These are phyloP conservation scores for Isoetes taiwanensis DNA, from an alignment of 75 land plant species.

Conservation along the genomic window DNA sequence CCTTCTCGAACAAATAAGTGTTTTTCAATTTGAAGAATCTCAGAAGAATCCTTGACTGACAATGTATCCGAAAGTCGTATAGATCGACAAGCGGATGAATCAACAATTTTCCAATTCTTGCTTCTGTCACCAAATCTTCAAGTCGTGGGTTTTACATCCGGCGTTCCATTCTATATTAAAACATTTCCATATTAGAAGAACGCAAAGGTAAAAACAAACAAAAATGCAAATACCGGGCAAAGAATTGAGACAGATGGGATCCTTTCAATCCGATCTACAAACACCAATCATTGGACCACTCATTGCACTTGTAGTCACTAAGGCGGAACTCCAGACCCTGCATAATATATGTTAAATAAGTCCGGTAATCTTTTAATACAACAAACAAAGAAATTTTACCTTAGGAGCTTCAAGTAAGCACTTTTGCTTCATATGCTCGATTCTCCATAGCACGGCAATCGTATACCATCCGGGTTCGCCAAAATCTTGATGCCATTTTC, in stretches of 20 bases:
- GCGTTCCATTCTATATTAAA: background rate
- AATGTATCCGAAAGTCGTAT: constrained; percentile 47
- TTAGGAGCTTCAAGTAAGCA: constrained; percentile 49
- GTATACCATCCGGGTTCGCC: constrained; percentile 60
- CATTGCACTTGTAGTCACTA: background rate
- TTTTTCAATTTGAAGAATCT: background rate
- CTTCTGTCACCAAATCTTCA: constrained; percentile 54
- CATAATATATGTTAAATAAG: background rate
- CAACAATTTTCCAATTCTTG: constrained; percentile 69
- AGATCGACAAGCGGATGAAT: constrained; percentile 49
- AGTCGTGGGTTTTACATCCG: constrained; percentile 52
- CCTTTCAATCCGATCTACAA: background rate
- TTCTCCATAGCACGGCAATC: constrained; percentile 44
- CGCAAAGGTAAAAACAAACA: constrained; percentile 9
- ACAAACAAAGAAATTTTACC: constrained; percentile 27
- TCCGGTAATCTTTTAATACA: constrained; percentile 27
- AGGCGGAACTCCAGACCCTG: background rate
- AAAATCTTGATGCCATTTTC: constrained; percentile 68
- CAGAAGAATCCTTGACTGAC: background rate
- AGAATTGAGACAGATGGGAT: background rate
- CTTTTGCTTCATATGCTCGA: too few relatives aligned
- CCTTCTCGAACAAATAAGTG: background rate
- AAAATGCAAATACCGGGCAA: constrained; percentile 13
- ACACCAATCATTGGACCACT: background rate
- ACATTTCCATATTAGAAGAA: background rate